Base-by-base conservation (phyloP, 1,284 basidiomycete genomes). In the Melampsora americana region DNA sequence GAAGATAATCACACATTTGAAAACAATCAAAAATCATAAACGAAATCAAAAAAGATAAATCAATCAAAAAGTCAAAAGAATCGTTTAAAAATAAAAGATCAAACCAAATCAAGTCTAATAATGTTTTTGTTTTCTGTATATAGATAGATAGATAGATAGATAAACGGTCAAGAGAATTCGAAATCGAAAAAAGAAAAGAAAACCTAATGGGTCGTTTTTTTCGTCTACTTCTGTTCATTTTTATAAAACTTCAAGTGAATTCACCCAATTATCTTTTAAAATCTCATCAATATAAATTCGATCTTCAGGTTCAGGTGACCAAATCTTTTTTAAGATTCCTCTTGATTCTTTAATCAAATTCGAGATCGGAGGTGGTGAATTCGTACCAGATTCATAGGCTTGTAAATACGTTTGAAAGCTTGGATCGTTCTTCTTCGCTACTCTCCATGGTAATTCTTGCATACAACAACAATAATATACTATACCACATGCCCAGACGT, bases 381-480 rank as follows among this genome's bases (percentile, higher is more conserved):
- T 66, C 78, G 84, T 78, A 78, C 77, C 75, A 32, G 77, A 79
- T 44, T 80, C 53, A 81, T 84, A 96, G 0, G 90, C 88, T n/a
- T 87, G 82, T 2, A 88, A 87, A 82, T 96, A 99, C 7, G 91
- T 86, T 5, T 89, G 87, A 83, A 94, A 99, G 14, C 95, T 88
- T 6, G 88, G 85, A 82, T 99, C 95, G 2, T 89, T 86, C 46
- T 85, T 84, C 83, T 97, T 95, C 46, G 95, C 95, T 14, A 93
- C 92, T 75, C 95, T 90, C 95, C 96, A 99, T 0, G 95, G 94
- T 69, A 97, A 87, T 83, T 97, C 94, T 83, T 93, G 91, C 85
- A 95, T 95, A 84, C 95, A 92, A 83, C 98, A 89, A 86, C 95
- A 98, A 85, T 99, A 99, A 84, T 96, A 98, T 78, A 99, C 95